Percentiles rank a stretch among this genome's conserved stretches.
These are phyloP conservation scores for Cyberlindnera mississippiensis DNA, from an alignment of 805 yeast species.

Conservation along the genomic window DNA sequence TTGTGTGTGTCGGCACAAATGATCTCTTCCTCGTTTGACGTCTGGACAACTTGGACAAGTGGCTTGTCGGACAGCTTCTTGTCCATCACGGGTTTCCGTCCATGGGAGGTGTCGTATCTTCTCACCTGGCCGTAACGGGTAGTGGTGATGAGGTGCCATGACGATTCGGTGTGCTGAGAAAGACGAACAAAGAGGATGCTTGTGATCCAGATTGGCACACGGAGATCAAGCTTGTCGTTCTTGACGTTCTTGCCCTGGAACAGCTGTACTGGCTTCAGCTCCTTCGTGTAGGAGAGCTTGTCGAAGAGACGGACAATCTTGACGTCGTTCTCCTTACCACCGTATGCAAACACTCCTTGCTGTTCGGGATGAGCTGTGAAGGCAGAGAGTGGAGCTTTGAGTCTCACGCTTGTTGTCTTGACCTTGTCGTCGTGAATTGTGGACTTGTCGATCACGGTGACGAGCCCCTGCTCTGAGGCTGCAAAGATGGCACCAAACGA, in stretches of 20 bases:
- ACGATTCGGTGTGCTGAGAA: slow-evolving; percentile 30
- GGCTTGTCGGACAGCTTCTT: slow-evolving; percentile 54
- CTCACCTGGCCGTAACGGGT: slow-evolving; percentile 77
- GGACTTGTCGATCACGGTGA: slow-evolving; percentile 28
- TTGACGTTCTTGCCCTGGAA: slow-evolving; percentile 83
- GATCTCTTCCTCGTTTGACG: slow-evolving; percentile 36
- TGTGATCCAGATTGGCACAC: slow-evolving; percentile 80
- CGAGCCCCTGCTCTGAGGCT: slow-evolving; percentile 34
- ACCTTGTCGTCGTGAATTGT: slow-evolving; percentile 15
- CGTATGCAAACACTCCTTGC: slow-evolving; percentile 62
- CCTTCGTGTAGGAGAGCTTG: slow-evolving; percentile 21
- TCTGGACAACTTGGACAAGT: slow-evolving; percentile 34
- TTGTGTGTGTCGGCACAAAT: slow-evolving; percentile 72
- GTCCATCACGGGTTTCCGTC: slow-evolving; percentile 63
- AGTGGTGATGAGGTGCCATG: slow-evolving; percentile 55
- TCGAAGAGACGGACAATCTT: slow-evolving; percentile 35
- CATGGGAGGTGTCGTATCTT: slow-evolving; percentile 62
- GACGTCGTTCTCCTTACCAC: slow-evolving; percentile 82
- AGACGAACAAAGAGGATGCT: slow-evolving; percentile 45
- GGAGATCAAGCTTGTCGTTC: slow-evolving; percentile 69
- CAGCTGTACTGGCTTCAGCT: slow-evolving; percentile 31
- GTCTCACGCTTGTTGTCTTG: slow-evolving; percentile 19
- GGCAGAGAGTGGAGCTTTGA: slow-evolving; percentile 47
- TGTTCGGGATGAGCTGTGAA: slow-evolving; percentile 46
- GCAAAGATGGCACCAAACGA: slow-evolving; percentile 28